Conservation (phyloP, 148 eudicot genomes). For the Cornus controversa region DNA sequence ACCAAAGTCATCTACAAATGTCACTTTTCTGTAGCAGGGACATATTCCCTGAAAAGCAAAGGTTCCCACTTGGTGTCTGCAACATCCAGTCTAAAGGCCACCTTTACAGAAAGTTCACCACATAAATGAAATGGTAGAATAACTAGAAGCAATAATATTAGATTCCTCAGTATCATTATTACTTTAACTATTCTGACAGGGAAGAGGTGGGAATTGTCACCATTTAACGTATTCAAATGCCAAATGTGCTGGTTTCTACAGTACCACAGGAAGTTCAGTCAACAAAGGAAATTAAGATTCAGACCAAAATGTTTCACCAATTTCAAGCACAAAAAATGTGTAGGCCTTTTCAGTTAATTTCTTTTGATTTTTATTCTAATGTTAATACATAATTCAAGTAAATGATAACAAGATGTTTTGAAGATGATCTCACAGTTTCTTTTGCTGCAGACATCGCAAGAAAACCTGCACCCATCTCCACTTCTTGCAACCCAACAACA, state of each 20-base stretch:
- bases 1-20: too few species aligned
- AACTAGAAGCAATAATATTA: neutral
- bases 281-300: neutral
- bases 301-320: neutral
- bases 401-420: neutral
- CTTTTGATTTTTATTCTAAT: neutral
- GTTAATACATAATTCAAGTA: neutral
- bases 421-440: slow-evolving; percentile 72
- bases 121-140: neutral
- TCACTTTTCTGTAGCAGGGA: neutral
- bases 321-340: neutral
- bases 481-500: slow-evolving; percentile 97
- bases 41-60: neutral
- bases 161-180: neutral
- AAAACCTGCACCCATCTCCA: slow-evolving; percentile 99
- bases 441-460: slow-evolving; percentile 99
- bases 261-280: slow-evolving; percentile 1
- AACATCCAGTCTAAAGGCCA: neutral
- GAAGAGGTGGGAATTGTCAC: neutral
- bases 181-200: neutral
- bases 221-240: neutral
- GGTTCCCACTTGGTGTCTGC: neutral
- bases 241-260: neutral
- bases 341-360: neutral
- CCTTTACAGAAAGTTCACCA: neutral